Conservation (phyloP, 345 rosid genomes). For the Gossypium raimondii region DNA sequence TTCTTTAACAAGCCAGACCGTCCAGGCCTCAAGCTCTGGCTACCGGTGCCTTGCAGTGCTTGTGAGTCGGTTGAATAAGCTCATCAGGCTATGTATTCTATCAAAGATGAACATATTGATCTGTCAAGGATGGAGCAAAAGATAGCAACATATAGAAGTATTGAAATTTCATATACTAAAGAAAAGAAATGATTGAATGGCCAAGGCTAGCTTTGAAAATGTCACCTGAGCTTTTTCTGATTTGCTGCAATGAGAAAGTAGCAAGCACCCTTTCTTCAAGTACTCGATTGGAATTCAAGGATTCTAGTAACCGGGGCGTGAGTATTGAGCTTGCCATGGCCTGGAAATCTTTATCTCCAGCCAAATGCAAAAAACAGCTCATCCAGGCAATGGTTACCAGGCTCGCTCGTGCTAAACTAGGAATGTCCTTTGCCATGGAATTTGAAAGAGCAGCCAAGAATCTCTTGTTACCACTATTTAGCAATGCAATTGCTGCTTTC, state of each 20-base stretch:
- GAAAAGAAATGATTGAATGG: too few species aligned
- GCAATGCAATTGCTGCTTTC: constrained; percentile 40
- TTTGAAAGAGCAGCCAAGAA: constrained; percentile 44
- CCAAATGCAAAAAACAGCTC: constrained; percentile 26
- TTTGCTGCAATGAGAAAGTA: constrained; percentile 24
- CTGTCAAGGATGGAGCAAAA: too few species aligned
- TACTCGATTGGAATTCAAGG: constrained; percentile 22
- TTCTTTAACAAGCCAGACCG: neutral
- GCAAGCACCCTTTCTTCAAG: constrained; percentile 28
- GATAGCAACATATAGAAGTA: too few species aligned
- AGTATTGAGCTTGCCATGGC: constrained; percentile 26
- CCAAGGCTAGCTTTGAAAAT: neutral
- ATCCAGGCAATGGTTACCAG: constrained; percentile 54
- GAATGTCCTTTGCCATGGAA: constrained; percentile 45
- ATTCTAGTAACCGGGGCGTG: constrained; percentile 21
- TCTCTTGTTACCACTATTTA: constrained; percentile 31
- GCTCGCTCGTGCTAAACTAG: constrained; percentile 43
- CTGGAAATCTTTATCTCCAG: constrained; percentile 12
- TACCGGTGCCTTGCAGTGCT: neutral
- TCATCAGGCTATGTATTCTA: constrained; percentile 27
- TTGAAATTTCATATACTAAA: too few species aligned
- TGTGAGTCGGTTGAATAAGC: constrained; percentile 3
- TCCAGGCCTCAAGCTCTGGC: neutral
- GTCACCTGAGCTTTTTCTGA: constrained; percentile 36
- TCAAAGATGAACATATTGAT: neutral